phyloP scores from a whole-genome alignment of 352 stramenopile species.

The Aphanomyces invadans region DNA sequence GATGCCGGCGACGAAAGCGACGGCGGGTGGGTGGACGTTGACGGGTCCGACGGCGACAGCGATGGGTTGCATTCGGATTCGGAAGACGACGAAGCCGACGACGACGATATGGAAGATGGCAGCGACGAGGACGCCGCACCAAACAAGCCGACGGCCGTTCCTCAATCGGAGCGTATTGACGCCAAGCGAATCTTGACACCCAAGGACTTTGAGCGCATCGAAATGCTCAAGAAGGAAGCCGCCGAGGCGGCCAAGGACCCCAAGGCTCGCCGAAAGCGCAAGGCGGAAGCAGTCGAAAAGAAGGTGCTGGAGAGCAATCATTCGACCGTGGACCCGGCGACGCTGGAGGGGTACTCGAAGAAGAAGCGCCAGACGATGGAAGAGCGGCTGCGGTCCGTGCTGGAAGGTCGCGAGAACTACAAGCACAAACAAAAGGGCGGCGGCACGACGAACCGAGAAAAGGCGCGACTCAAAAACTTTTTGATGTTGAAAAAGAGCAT shows the following conservation, averaged over 20 bases:
- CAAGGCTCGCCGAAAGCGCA: constrained; percentile 71
- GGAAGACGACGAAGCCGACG: constrained; percentile 42
- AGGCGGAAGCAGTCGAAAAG: constrained; percentile 54
- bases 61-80: constrained; percentile 54
- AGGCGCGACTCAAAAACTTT: constrained; percentile 96
- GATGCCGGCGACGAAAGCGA: constrained; percentile 37
- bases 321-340: constrained; percentile 66
- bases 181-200: constrained; percentile 80
- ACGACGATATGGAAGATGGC: constrained; percentile 42
- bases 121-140: constrained; percentile 41
- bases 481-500: constrained; percentile 96
- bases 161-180: constrained; percentile 76
- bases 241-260: constrained; percentile 71
- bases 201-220: constrained; percentile 85
- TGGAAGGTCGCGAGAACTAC: constrained; percentile 88
- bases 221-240: constrained; percentile 86
- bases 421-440: constrained; percentile 88
- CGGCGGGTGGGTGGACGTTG: constrained; percentile 66
- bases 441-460: constrained; percentile 97
- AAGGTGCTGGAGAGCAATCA: constrained; percentile 37
- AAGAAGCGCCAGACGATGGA: constrained; percentile 85
- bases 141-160: constrained; percentile 26
- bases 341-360: constrained; percentile 83
- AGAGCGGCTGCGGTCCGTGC: constrained; percentile 67
- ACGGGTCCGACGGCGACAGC: constrained; percentile 63